Conservation (phyloP, 1,139 yeast species). For the Hyphopichia buzzinii region DNA sequence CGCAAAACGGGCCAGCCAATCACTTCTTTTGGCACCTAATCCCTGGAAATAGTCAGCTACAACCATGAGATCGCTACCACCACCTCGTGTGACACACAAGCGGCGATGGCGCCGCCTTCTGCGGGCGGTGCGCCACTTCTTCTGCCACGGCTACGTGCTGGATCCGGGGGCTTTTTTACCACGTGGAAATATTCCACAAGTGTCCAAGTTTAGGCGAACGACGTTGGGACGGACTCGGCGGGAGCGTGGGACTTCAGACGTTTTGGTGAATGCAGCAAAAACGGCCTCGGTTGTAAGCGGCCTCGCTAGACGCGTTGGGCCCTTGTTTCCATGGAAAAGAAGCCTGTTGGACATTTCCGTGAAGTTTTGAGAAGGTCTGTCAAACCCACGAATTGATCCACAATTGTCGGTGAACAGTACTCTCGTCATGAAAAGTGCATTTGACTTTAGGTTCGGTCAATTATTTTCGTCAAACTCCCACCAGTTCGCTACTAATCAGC, state of each 20-base stretch:
- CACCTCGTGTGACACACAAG: conserved; percentile 38
- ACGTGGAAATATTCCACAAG: conserved; percentile 13
- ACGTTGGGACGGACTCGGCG: conserved; percentile 15
- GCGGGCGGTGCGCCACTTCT: conserved; percentile 26
- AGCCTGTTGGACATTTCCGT: conserved; percentile 17
- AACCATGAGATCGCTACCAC: conserved; percentile 43
- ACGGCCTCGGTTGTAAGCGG: conserved; percentile 25
- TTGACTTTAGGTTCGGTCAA: too few relatives aligned
- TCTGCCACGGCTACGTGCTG: conserved; percentile 26
- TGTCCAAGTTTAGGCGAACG: conserved; percentile 25
- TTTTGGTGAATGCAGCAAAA: conserved; percentile 5
- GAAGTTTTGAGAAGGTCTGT: too few relatives aligned
- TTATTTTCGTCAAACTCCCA: too few relatives aligned
- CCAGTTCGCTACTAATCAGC: too few relatives aligned
- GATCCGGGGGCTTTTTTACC: conserved; percentile 29
- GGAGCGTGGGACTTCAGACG: neutral
- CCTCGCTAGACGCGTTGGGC: conserved; percentile 20
- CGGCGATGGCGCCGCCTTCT: conserved; percentile 38
- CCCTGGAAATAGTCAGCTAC: too few relatives aligned
- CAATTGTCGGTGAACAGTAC: too few relatives aligned
- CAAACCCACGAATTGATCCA: too few relatives aligned
- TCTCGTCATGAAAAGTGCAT: too few relatives aligned
- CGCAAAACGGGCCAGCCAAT: too few relatives aligned
- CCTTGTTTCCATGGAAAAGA: conserved; percentile 17
- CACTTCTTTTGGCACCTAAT: too few relatives aligned